phyloP scores from a whole-genome alignment of 208 protist species.

The Trypanosoma mega region DNA sequence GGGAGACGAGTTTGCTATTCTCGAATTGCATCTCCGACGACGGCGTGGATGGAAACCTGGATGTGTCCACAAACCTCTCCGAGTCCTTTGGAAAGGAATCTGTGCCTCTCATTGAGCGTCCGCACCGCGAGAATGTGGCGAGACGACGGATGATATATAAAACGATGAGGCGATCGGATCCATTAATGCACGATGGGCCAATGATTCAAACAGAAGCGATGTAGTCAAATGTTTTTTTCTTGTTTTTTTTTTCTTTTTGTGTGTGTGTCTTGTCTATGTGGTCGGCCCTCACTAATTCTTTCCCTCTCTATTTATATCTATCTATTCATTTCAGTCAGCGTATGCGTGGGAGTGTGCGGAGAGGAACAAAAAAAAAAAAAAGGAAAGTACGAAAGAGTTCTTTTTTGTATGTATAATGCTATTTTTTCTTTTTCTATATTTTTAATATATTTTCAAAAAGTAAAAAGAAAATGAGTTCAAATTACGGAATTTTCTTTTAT shows the following conservation, averaged over 20 bases:
- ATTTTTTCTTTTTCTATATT: too few relatives aligned
- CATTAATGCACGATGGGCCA: too few relatives aligned
- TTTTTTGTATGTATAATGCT: too few relatives aligned
- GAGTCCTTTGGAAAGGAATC: background rate
- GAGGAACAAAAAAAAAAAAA: constrained; percentile 12
- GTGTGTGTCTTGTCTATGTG: too few relatives aligned
- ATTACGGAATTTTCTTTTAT: constrained; percentile 1
- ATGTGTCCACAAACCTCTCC: background rate
- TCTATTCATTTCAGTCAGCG: background rate
- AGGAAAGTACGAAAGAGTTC: too few relatives aligned
- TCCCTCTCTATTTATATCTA: background rate
- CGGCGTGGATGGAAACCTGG: too few relatives aligned
- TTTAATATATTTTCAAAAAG: too few relatives aligned
- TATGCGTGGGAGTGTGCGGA: background rate
- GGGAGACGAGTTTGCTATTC: too few relatives aligned
- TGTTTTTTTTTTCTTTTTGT: background rate
- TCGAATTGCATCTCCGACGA: too few relatives aligned
- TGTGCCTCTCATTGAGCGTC: constrained; percentile 2
- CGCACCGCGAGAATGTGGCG: constrained; percentile 11
- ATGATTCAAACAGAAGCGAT: background rate
- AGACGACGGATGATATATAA: background rate
- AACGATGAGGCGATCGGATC: too few relatives aligned
- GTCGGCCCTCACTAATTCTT: background rate
- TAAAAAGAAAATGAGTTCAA: constrained; percentile 9
- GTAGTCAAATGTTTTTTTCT: background rate